Conservation (phyloP, 2,329 filamentous ascomycete species). For the Graphilbum fragrans region DNA sequence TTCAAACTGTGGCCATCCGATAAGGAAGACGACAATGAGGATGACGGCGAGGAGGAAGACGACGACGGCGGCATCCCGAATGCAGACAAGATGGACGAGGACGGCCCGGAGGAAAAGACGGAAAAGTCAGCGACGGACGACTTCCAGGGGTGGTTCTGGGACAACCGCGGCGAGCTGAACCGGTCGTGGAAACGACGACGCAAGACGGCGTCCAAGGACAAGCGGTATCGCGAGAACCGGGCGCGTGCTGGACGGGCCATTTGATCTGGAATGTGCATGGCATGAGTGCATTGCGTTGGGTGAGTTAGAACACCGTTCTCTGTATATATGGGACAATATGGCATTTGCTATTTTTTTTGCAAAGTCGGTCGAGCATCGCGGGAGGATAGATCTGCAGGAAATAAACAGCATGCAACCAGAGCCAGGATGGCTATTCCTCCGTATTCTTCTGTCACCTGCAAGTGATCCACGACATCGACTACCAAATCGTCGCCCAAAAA, state of each 20-base stretch:
- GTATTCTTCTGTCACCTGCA: no score
- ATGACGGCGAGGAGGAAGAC: conserved; percentile 14
- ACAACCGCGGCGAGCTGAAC: conserved; percentile 52
- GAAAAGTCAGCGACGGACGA: conserved; percentile 20
- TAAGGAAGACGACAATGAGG: conserved; percentile 15
- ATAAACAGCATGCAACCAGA: no score
- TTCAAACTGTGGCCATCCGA: conserved; percentile 35
- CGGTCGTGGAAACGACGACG: conserved; percentile 53
- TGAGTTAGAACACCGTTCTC: neutral
- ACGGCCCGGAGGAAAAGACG: neutral
- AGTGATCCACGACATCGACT: no score
- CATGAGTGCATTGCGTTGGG: neutral
- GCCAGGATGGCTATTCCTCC: no score
- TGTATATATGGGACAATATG: neutral
- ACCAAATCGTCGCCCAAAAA: no score
- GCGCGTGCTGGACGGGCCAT: conserved; percentile 27
- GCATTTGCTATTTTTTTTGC: no score
- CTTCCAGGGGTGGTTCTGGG: conserved; percentile 58
- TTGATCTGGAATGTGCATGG: conserved; percentile 7
- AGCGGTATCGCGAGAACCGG: conserved; percentile 53
- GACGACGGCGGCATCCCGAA: neutral
- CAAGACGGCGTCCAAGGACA: conserved; percentile 53
- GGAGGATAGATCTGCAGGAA: no score
- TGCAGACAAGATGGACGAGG: neutral
- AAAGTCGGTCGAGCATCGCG: no score